These are phyloP conservation scores for Fusarium newnesense DNA, from an alignment of 2,329 filamentous ascomycete species.

Conservation along the genomic window DNA sequence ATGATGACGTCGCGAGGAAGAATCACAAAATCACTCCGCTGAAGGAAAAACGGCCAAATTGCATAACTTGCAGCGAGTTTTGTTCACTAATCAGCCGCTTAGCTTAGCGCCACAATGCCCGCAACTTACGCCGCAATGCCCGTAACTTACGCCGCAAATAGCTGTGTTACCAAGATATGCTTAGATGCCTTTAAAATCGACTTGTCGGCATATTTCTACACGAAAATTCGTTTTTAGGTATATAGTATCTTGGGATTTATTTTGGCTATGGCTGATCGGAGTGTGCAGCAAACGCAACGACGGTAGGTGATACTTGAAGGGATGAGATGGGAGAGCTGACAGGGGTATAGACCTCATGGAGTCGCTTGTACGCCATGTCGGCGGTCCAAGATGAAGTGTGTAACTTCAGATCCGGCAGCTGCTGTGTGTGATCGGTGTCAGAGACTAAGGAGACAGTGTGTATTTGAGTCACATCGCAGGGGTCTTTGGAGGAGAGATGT, in stretches of 20 bases:
- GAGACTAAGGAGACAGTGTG: not conserved
- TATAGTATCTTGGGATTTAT: fast-evolving
- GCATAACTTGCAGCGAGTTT: not conserved
- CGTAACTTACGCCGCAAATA: not conserved
- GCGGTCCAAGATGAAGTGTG: constrained; percentile 10
- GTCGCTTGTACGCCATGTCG: constrained; percentile 9
- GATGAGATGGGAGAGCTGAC: not conserved
- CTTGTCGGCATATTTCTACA: not conserved
- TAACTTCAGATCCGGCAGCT: not conserved
- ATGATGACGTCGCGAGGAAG: not conserved
- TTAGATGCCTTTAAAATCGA: not conserved
- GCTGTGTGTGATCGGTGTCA: not conserved
- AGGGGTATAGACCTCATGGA: not conserved
- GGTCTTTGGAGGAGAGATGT: not conserved
- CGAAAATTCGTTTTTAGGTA: not conserved
- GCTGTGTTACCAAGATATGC: not conserved
- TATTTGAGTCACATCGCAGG: not conserved
- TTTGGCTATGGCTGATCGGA: not conserved
- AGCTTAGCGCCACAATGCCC: not conserved
- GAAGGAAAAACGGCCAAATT: not conserved
- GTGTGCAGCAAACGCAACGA: not conserved
- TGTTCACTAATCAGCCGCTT: not conserved
- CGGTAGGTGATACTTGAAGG: not conserved
- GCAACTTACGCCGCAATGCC: not conserved
- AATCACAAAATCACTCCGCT: not conserved